Percentiles rank a stretch among this genome's conserved stretches.
Evolutionary conservation across 2,329 filamentous ascomycete genomes (phyloP).

Genomic region (Cercospora citrullina): DNA sequence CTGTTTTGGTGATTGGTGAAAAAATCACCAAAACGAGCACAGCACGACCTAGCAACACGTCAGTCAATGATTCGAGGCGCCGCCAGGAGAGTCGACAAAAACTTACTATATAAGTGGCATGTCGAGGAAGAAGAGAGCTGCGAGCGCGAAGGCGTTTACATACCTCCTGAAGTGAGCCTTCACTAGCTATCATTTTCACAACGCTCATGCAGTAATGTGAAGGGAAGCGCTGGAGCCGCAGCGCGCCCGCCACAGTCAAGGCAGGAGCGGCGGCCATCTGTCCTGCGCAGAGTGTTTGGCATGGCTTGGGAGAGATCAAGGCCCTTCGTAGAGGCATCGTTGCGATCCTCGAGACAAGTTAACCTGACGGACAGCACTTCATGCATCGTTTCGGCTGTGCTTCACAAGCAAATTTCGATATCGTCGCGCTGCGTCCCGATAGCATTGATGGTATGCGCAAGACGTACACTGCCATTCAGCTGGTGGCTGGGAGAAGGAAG

Average conservation of each 20-base stretch:
- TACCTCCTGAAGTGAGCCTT: neutral
- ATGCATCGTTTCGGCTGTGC: neutral
- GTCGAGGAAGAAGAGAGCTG: neutral
- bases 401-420: neutral
- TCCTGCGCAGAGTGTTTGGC: neutral
- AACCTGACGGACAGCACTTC: neutral
- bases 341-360: neutral
- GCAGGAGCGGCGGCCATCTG: neutral
- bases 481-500: neutral
- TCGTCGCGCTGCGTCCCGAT: neutral
- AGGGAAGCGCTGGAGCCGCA: neutral
- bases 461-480: neutral
- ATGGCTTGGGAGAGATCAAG: neutral
- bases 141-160: constrained; percentile 1
- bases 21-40: constrained; percentile 11
- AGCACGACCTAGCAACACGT: constrained; percentile 9
- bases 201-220: neutral
- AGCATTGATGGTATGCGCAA: neutral
- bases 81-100: neutral
- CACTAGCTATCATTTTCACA: neutral
- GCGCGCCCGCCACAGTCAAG: neutral
- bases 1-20: constrained; percentile 2
- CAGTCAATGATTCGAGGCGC: neutral
- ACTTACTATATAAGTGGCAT: constrained; percentile 16
- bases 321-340: neutral